These are phyloP conservation scores for Neoarthrinium moseri DNA, from an alignment of 2,329 filamentous ascomycete species.

Conservation along the genomic window DNA sequence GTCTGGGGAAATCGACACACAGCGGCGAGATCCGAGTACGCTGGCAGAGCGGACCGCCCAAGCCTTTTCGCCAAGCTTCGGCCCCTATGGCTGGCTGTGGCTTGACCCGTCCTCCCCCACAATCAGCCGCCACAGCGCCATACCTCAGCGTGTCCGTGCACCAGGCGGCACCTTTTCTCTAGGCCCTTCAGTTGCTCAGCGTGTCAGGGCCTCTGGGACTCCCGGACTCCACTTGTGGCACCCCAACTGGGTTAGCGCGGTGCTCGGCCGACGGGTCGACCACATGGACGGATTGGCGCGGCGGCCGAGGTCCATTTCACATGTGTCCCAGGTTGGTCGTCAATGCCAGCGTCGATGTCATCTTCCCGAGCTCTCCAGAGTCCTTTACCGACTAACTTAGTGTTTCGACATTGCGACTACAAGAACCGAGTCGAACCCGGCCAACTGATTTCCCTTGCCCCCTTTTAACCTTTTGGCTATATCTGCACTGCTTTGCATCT, in stretches of 20 bases:
- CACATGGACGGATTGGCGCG: slow-evolving; percentile 22
- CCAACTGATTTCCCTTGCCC: not conserved
- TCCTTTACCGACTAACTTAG: not conserved
- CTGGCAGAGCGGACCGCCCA: too few species aligned
- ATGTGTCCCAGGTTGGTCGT: slow-evolving; percentile 26
- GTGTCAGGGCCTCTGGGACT: too few species aligned
- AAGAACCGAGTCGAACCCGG: slow-evolving; percentile 11
- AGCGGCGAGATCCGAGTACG: too few species aligned
- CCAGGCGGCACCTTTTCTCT: too few species aligned
- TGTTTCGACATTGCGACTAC: slow-evolving; percentile 6
- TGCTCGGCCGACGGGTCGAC: slow-evolving; percentile 3
- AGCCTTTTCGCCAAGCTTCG: too few species aligned
- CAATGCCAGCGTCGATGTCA: slow-evolving; percentile 8
- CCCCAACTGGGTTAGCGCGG: not conserved
- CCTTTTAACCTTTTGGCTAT: slow-evolving; percentile 7
- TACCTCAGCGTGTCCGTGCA: too few species aligned
- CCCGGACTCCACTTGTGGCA: slow-evolving; percentile 1
- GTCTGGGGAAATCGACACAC: too few species aligned
- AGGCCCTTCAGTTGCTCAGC: too few species aligned
- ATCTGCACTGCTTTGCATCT: too few species aligned
- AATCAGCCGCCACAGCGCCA: too few species aligned
- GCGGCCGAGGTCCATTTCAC: slow-evolving; percentile 30
- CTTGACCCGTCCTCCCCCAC: too few species aligned
- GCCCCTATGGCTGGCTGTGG: too few species aligned
- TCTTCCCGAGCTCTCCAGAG: not conserved